Percentiles rank a stretch among this genome's conserved stretches.
phyloP scores from a whole-genome alignment of 148 eudicot species.

The Camellia sinensis region DNA sequence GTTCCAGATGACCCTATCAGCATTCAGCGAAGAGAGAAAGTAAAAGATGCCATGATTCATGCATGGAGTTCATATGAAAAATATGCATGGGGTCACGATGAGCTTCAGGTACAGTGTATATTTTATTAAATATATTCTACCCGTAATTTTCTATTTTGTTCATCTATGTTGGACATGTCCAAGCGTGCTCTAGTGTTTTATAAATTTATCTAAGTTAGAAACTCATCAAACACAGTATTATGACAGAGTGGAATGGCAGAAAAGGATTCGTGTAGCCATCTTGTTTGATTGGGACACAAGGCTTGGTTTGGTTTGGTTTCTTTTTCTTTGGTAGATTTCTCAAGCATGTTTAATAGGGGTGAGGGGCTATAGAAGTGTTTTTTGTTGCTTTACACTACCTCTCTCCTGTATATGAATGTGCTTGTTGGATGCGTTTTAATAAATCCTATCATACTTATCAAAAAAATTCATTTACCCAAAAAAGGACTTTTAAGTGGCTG shows the following conservation, averaged over 20 bases:
- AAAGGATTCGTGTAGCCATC: too few species aligned
- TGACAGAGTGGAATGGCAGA: too few species aligned
- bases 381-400: too few species aligned
- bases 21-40: conserved; percentile 72
- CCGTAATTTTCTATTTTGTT: neutral
- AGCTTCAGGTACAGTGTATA: conserved; percentile 67
- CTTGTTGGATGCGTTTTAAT: neutral
- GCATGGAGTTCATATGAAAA: conserved; percentile 98
- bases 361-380: too few species aligned
- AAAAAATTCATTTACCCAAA: neutral
- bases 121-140: conserved; percentile 1
- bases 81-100: conserved; percentile 99
- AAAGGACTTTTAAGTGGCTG: neutral
- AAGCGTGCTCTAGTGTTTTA: neutral
- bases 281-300: too few species aligned
- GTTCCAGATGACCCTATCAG: conserved; percentile 56
- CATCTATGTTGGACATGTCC: neutral
- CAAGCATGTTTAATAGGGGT: too few species aligned
- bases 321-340: too few species aligned
- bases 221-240: neutral
- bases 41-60: conserved; percentile 97
- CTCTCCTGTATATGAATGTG: neutral
- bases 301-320: too few species aligned
- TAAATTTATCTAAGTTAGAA: neutral
- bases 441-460: too few species aligned